A percentile compares a stretch with the other conserved stretches of the same genome.
These are phyloP conservation scores for Excoecaria cochinchinensis DNA, from an alignment of 345 rosid species.

Conservation along the genomic window DNA sequence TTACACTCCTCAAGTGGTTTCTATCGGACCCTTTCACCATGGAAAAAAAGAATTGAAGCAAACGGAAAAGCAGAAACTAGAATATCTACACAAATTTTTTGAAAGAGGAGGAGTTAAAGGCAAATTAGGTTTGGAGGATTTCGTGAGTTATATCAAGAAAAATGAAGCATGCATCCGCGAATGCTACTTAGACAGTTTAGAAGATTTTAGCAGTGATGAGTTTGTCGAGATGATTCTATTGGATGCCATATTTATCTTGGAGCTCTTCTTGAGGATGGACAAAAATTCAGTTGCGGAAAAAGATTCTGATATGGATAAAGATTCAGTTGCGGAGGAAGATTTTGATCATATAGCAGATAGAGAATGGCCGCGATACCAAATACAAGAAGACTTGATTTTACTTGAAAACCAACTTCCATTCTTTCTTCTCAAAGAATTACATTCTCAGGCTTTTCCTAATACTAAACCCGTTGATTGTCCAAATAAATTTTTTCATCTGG, in stretches of 20 bases:
- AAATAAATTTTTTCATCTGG: neutral
- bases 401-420: neutral
- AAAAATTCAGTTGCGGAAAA: too few relatives aligned
- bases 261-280: neutral
- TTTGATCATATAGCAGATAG: neutral
- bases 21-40: neutral
- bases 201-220: neutral
- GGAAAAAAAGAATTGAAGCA: neutral
- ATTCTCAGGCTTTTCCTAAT: neutral
- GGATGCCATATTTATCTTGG: neutral
- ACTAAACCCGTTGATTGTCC: neutral
- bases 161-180: neutral
- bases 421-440: neutral
- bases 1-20: slow-evolving; percentile 1
- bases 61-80: neutral
- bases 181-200: neutral
- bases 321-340: too few relatives aligned
- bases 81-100: neutral
- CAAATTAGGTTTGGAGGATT: neutral
- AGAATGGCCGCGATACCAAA: neutral
- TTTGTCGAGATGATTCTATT: neutral
- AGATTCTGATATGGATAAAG: too few relatives aligned
- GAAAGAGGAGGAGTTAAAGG: neutral
- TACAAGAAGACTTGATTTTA: neutral
- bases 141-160: neutral